These are phyloP conservation scores for Fusarium sp. DNA, from an alignment of 2,329 filamentous ascomycete genomes.

Conservation along the genomic window DNA sequence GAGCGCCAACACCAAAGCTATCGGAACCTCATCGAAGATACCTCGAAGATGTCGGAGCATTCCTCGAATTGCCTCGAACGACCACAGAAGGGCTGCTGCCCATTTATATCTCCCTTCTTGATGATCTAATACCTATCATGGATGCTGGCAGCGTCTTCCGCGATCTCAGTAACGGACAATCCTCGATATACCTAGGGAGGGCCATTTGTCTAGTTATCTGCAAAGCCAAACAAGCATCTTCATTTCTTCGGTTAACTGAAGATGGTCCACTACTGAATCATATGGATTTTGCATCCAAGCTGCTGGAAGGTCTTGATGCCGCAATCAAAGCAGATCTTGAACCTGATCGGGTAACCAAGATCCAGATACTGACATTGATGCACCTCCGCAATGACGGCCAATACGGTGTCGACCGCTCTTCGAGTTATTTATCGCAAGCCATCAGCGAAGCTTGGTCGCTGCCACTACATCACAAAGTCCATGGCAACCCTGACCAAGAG, in stretches of 20 bases:
- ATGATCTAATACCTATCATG: constrained; percentile 27
- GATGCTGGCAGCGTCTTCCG: constrained; percentile 20
- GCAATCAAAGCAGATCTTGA: constrained; percentile 47
- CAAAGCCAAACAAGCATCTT: constrained; percentile 44
- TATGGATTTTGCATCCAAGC: constrained; percentile 33
- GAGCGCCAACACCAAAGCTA: not conserved
- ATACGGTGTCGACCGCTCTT: constrained; percentile 43
- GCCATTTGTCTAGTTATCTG: constrained; percentile 47
- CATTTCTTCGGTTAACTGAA: constrained; percentile 39
- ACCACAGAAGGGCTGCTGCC: constrained; percentile 24
- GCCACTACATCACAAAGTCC: constrained; percentile 19
- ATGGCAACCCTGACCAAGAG: constrained; percentile 14
- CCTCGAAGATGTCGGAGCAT: constrained; percentile 17
- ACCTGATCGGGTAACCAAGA: constrained; percentile 39
- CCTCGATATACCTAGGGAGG: constrained; percentile 38
- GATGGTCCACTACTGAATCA: constrained; percentile 31
- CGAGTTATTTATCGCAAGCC: constrained; percentile 42
- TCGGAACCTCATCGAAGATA: constrained; percentile 23
- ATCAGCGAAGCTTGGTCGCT: constrained; percentile 47
- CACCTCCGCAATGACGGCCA: constrained; percentile 46
- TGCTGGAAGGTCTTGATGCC: constrained; percentile 43
- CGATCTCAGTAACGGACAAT: constrained; percentile 31
- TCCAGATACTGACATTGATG: constrained; percentile 47
- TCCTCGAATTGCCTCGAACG: constrained; percentile 24
- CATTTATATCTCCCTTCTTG: constrained; percentile 23